Conservation (phyloP, 495 filamentous ascomycete species). For the Astrocystis sublimbata region DNA sequence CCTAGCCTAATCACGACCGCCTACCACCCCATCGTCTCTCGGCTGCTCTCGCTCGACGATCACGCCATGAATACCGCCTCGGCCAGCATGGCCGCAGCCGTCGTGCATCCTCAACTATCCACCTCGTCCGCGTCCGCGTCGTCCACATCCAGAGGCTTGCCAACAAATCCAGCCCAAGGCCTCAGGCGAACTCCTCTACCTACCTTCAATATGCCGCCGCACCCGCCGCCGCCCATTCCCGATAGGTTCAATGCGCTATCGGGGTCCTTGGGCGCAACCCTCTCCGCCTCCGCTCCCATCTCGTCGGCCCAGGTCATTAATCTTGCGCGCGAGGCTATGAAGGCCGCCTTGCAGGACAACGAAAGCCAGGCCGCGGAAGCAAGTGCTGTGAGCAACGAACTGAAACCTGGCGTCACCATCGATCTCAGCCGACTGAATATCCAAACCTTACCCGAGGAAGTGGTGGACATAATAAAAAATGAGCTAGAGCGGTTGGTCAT, state of each 20-base stretch:
- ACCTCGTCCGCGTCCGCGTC: no score
- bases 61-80: constrained; percentile 31
- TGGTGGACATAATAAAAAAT: constrained; percentile 89
- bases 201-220: constrained; percentile 30
- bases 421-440: constrained; percentile 86
- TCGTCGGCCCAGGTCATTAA: constrained; percentile 53
- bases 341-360: constrained; percentile 65
- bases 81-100: constrained; percentile 31
- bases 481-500: constrained; percentile 77
- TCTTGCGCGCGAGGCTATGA: constrained; percentile 65
- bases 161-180: constrained; percentile 43
- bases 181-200: constrained; percentile 39
- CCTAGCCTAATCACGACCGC: neutral
- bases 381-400: constrained; percentile 65
- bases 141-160: constrained; percentile 35
- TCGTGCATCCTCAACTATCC: constrained; percentile 30
- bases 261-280: constrained; percentile 31
- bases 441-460: constrained; percentile 76
- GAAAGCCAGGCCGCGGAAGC: constrained; percentile 67
- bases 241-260: constrained; percentile 35
- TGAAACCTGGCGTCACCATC: constrained; percentile 81
- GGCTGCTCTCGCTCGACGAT: neutral
- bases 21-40: constrained; percentile 3
- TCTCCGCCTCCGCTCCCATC: constrained; percentile 44
- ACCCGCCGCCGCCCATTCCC: constrained; percentile 40